Conservation (phyloP, 2,329 filamentous ascomycete species). For the Paraphoma sp. region DNA sequence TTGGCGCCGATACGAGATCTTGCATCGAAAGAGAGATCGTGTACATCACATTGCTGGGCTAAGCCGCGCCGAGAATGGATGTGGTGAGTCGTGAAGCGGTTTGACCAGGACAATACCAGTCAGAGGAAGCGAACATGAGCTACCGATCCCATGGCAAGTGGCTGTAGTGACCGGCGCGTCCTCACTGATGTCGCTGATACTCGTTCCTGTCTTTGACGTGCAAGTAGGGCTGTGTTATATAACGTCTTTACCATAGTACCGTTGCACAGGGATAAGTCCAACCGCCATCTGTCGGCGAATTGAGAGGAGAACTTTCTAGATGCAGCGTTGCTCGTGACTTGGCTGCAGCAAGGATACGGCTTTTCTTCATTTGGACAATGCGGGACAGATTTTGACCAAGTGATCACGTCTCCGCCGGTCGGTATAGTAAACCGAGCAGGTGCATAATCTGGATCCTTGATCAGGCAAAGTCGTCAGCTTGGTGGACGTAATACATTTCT, state of each 20-base stretch:
- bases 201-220: constrained; percentile 2
- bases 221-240: constrained; percentile 10
- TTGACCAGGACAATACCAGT: neutral
- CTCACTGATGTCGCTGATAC: neutral
- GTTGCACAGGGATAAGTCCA: constrained; percentile 9
- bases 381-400: no score
- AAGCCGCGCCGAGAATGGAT: no score
- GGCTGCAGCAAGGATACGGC: neutral
- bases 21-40: constrained; percentile 16
- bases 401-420: constrained; percentile 17
- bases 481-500: neutral
- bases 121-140: neutral
- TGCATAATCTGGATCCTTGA: constrained; percentile 10
- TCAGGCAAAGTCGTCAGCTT: neutral
- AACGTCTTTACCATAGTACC: constrained; percentile 15
- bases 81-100: no score
- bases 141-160: neutral
- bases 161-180: neutral
- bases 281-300: neutral
- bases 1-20: constrained; percentile 23
- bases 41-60: constrained; percentile 11
- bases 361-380: neutral
- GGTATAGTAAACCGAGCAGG: constrained; percentile 6
- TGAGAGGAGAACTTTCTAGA: neutral
- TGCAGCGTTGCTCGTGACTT: neutral